Percentiles rank a stretch among this genome's conserved stretches.
Conservation (phyloP, 768 basidiomycete genomes). For the Termitomyces sp. region DNA sequence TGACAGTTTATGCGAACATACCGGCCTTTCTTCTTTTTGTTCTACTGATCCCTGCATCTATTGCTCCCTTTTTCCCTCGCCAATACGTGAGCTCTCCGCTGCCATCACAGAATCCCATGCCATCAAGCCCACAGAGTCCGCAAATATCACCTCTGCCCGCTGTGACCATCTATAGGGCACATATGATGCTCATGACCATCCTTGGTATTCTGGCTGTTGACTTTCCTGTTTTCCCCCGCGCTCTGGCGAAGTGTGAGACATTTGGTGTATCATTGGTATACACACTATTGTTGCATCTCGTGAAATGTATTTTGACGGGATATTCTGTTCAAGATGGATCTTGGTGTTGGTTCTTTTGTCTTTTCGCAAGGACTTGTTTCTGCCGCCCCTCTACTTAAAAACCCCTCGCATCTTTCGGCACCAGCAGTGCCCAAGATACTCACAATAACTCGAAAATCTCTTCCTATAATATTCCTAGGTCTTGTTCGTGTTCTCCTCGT, state of each 20-base stretch:
- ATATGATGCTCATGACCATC: slow-evolving; percentile 93
- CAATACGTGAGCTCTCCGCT: slow-evolving; percentile 46
- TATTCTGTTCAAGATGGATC: slow-evolving; percentile 74
- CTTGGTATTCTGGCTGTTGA: slow-evolving; percentile 94
- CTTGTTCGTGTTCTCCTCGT: slow-evolving; percentile 78
- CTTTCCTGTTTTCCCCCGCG: slow-evolving; percentile 87
- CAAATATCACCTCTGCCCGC: slow-evolving; percentile 60
- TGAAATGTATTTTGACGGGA: slow-evolving; percentile 8
- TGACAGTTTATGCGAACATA: slow-evolving; percentile 69
- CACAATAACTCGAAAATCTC: slow-evolving; percentile 48
- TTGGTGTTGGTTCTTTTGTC: slow-evolving; percentile 96
- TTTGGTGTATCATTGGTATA: slow-evolving; percentile 92
- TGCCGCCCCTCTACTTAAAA: slow-evolving; percentile 74
- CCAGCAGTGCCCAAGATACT: slow-evolving; percentile 51
- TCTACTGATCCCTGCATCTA: slow-evolving; percentile 41
- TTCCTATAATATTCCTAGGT: slow-evolving; percentile 73
- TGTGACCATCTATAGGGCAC: slow-evolving; percentile 83
- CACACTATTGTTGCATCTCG: slow-evolving; percentile 4
- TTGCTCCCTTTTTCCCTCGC: slow-evolving; percentile 43
- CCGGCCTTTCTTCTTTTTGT: slow-evolving; percentile 51
- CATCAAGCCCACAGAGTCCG: slow-evolving; percentile 14
- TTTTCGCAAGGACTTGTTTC: slow-evolving; percentile 94
- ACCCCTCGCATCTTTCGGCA: slow-evolving; percentile 48
- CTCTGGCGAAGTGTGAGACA: slow-evolving; percentile 88
- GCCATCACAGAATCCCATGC: slow-evolving; percentile 34